Evolutionary conservation across 495 filamentous ascomycete species (phyloP).

Genomic region (Penicillium coprophilum): DNA sequence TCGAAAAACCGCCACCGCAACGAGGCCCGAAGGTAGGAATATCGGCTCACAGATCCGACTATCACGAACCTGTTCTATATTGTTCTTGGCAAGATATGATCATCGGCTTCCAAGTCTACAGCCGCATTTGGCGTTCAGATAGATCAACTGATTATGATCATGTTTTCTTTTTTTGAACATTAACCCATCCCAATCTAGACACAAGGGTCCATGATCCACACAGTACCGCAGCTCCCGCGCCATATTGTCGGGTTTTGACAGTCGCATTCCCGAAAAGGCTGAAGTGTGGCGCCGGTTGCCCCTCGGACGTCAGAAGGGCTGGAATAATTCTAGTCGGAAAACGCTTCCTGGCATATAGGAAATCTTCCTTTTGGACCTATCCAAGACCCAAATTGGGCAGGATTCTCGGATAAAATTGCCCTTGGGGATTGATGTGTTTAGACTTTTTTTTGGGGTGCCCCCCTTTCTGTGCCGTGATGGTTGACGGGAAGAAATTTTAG

Average conservation of each 20-base stretch:
- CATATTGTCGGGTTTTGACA: slow-evolving; percentile 40
- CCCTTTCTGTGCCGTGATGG: slow-evolving; percentile 3
- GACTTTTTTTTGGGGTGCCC: not conserved
- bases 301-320: not conserved
- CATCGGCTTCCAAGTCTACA: too few species aligned
- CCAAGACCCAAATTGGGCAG: not conserved
- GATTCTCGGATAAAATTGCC: not conserved
- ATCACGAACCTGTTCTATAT: not conserved
- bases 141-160: slow-evolving; percentile 4
- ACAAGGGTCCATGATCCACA: slow-evolving; percentile 26
- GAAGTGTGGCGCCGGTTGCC: slow-evolving; percentile 7
- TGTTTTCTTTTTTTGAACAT: not conserved
- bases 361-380: slow-evolving; percentile 2
- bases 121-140: slow-evolving; percentile 12
- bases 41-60: not conserved
- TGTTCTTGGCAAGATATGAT: not conserved
- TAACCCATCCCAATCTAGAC: slow-evolving; percentile 3
- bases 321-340: slow-evolving; percentile 7
- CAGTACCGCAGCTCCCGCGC: slow-evolving; percentile 29
- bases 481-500: slow-evolving; percentile 6
- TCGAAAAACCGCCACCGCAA: slow-evolving; percentile 9
- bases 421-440: not conserved
- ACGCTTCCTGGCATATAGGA: slow-evolving; percentile 12
- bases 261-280: slow-evolving; percentile 8
- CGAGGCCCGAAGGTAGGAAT: not conserved